These are phyloP conservation scores for Parathielavia hyrcaniae DNA, from an alignment of 495 filamentous ascomycete genomes.

Conservation along the genomic window DNA sequence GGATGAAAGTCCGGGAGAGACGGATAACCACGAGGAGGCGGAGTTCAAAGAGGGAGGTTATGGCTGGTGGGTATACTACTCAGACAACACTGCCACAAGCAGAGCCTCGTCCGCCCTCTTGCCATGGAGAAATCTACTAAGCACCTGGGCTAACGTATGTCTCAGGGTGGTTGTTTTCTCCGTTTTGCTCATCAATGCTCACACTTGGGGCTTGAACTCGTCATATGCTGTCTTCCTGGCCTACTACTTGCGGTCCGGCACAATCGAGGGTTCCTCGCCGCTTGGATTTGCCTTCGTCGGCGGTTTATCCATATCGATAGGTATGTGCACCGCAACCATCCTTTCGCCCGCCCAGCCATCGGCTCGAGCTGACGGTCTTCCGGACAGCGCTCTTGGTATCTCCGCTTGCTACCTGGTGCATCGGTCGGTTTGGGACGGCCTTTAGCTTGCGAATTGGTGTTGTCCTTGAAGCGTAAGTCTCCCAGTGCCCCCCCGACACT, in stretches of 20 bases:
- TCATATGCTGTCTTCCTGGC: conserved; percentile 66
- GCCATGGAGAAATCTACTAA: not conserved
- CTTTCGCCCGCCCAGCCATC: not conserved
- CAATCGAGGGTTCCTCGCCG: conserved; percentile 51
- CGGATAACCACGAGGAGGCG: conserved; percentile 21
- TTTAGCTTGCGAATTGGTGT: conserved; percentile 55
- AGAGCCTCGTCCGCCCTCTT: too few species aligned
- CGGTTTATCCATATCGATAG: conserved; percentile 58
- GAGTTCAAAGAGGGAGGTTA: conserved; percentile 45
- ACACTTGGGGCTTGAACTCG: conserved; percentile 57
- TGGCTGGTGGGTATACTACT: conserved; percentile 36
- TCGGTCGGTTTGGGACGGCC: conserved; percentile 50
- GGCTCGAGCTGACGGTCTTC: conserved; percentile 18
- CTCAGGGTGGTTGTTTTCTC: conserved; percentile 48
- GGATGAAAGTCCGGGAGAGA: conserved; percentile 21
- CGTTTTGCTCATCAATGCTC: conserved; percentile 50
- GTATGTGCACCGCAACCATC: conserved; percentile 19
- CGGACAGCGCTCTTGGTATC: conserved; percentile 54
- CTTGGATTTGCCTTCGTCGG: conserved; percentile 68
- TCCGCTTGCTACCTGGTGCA: conserved; percentile 56
- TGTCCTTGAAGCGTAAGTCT: conserved; percentile 50
- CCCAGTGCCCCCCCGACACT: too few species aligned
- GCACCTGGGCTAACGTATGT: not conserved
- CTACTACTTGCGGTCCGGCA: conserved; percentile 57
- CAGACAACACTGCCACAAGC: not conserved